Evolutionary conservation across 164 flowering plant genomes (phyloP), one percentile per base, ranked within the genome.

Genomic region (Chimonanthus salicifolius): DNA sequence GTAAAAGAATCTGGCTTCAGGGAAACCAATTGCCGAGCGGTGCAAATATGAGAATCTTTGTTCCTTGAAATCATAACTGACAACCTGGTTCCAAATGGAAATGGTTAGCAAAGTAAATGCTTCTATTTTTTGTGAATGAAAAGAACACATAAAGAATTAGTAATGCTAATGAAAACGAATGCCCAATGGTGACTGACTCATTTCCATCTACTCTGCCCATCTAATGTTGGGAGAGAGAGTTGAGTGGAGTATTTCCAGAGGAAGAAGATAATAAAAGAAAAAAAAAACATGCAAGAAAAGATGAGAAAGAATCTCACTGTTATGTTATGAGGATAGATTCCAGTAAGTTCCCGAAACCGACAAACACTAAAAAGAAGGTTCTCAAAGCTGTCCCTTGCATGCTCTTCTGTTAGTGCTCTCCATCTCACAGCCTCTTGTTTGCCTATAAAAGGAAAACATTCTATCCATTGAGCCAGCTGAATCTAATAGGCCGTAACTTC

Each of bases 341-440:
- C 99, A 51, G 99, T 95, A 75, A 95, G 98, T 77, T 95, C 99
- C 75, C 97, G 84, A 80, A 95, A 95, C 70, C 99, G 91, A 66
- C 99, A 95, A 4, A 95, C 89, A 71, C 98, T 95, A 69, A 95
- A 95, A 43, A 95, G 94, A 82, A 95, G 98, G 82, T 95, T 94
- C 81, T 94, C 99, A 80, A 88, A 94, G 82, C 99, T 94, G 80
- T 94, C 99, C 79, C 99, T 86, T 62, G 99, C 98, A 82, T 94
- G 95, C 81, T 94, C 98, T 83, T 94, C 98, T 11, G 98, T 94
- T 8, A 94, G 87, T 76, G 98, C 87, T 80, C 90, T 88, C 83
- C 81, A 76, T 83, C 87, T 92, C 71, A 94, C 97, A 74, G 21
- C 80, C 65, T 89, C 91, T 80, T 86, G 80, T 68, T 85, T 85